Conservation (phyloP, 2,329 filamentous ascomycete species). For the Sporothrix brunneoviolacea region DNA sequence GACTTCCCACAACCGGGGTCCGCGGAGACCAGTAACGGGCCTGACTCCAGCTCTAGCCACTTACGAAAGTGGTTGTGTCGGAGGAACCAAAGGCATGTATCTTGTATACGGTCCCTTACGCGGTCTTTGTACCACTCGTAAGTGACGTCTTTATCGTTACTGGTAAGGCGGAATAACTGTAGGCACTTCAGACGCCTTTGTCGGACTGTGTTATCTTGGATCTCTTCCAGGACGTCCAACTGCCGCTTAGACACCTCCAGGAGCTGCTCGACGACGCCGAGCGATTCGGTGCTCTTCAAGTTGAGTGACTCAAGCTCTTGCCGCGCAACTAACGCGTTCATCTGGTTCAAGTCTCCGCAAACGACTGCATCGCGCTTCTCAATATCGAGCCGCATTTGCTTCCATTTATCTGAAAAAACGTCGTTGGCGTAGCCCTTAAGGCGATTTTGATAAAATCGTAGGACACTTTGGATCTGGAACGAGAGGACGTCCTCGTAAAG, state of each 20-base stretch:
- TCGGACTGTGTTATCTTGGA: not conserved
- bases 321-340: conserved; percentile 4
- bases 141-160: conserved; percentile 2
- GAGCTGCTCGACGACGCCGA: not conserved
- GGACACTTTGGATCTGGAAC: conserved; percentile 29
- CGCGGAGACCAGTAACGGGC: conserved; percentile 29
- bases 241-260: not conserved
- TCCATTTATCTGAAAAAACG: conserved; percentile 20
- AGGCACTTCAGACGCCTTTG: not conserved
- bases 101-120: conserved; percentile 20
- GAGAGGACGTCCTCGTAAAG: conserved; percentile 29
- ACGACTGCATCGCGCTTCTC: conserved; percentile 6
- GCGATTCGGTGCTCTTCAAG: not conserved
- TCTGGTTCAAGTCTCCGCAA: conserved; percentile 3
- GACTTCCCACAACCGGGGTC: conserved; percentile 36
- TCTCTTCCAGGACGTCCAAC: not conserved
- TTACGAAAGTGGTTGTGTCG: conserved; percentile 23
- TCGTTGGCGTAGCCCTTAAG: conserved; percentile 14
- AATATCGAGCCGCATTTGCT: conserved; percentile 15
- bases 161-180: not conserved
- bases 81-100: conserved; percentile 30
- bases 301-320: conserved; percentile 12
- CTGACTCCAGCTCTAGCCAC: conserved; percentile 26
- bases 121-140: conserved; percentile 29
- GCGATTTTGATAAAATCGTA: conserved; percentile 25